Base-by-base conservation (phyloP, 2,329 filamentous ascomycete species). In the Stylonectria norvegica region DNA sequence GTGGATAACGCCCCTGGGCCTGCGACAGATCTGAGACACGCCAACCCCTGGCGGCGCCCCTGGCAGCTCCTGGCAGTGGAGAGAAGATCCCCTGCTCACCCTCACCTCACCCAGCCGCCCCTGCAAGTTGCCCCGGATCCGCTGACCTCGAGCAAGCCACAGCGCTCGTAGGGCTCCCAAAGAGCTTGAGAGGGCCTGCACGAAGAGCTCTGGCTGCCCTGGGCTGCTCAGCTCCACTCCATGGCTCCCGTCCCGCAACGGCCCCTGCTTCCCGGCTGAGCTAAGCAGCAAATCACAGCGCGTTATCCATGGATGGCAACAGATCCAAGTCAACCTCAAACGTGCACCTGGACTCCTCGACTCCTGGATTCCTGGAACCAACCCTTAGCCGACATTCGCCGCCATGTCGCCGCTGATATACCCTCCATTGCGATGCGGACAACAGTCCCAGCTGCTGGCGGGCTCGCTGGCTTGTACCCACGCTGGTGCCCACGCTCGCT, bases 1-100 rank as follows among this genome's bases (percentile, higher is more conserved):
- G 30, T 19, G 14, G 30, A 32, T 32, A 32, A 14, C 5, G 17
- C 30, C 41, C 52, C 49, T 42, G 41, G 44, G 56, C 55, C 64
- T 70, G 67, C 59, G 62, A 70, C 68, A 68, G 58, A 68, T 67
- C 63, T 68, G 67, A 70, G 64, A 70, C 67, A 53, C 39, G 34
- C 36, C 39, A 40, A 40, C 30, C 30, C 30, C 38, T 45, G 48
- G 43, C 47, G 42, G 44, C 36, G 42, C 40, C 40, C 38, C 40
- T 41, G 40, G 38, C 28, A 33, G 27, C 35, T 40, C 47, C 36
- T 53, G 45, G n/a, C n/a, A n/a, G n/a, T n/a, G n/a, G n/a, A n/a
- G n/a, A 25, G 39, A 34, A 27, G 18, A 32, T 32, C 48, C 46
- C 53, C 47, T 43, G 50, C 40, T 41, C 38, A 36, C 29, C 32